Evolutionary conservation across 345 rosid genomes (phyloP), one percentile per base, ranked within the genome.

Genomic region (Euclidium syriacum): DNA sequence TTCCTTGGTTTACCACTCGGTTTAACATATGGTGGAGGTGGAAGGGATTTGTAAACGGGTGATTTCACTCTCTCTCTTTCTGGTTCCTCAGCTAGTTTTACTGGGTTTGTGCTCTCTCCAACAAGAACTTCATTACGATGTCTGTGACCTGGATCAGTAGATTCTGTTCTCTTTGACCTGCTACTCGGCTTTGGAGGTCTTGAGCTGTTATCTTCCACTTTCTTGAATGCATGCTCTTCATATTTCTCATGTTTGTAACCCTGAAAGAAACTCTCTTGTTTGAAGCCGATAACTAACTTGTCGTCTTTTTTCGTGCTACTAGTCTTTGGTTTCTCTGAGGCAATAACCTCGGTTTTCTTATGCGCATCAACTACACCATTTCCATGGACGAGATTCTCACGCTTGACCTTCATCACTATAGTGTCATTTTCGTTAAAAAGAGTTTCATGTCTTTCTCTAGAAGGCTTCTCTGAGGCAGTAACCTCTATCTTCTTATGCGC

Each of bases 21-120:
- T 64, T 85, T 85, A 18, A 83, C 83, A 46, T 87, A 85, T 14
- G 96, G 96, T 14, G 96, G 96, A 63, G 95, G 95, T 25, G 87
- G 96, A 44, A 94, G 65, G 20, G 74, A 73, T 58, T 65, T 80
- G 49, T 68, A 79, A 55, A 49, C 44, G 39, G 56, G 57, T 30
- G 86, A 47, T 63, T 76, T 80, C 74, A 53, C 27, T 74, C 66
- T 68, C 22, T 72, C 70, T 39, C 48, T 50, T 61, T 77, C 85
- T 58, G 70, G 82, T 44, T 73, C 85, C 40, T 60, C 73, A 25
- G 33, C 51, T 54, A 62, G 80, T 41, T 52, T 61, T 29, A 62
- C 55, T 22, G 78, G 68, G 35, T 52, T 72, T 47, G 68, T 71
- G 53, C 42, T 30, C 39, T 46, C 41, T 43, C 62, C 73, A 38